Evolutionary conservation across 2,329 filamentous ascomycete genomes (phyloP), one percentile per base, ranked within the genome.

Genomic region (Calonectria naviculata): DNA sequence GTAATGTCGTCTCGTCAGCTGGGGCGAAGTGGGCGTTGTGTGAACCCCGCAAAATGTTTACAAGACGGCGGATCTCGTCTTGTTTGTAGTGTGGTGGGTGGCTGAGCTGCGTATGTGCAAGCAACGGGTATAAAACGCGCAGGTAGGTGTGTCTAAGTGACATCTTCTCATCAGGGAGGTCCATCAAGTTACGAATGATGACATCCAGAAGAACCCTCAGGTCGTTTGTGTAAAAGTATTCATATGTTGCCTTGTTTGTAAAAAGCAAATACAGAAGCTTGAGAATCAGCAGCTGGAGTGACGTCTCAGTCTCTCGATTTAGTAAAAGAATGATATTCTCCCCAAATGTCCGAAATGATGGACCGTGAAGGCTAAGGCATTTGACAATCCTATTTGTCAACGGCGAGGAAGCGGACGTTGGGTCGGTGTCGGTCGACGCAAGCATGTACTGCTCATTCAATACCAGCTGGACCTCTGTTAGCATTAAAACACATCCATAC

Each of bases 391-490:
- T 92, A 80, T 99, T 99, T 5, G 97, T 98, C 68, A 97, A 84
- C 5, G 90, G 89, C 28, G 86, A 83, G 12, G 85, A 74, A 15
- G 79, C 79, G n/a, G 85, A 80, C 12, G 71, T 67, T 19, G 76
- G 63, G 42, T 86, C 84, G 38, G 81, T 80, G 34, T 87, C 89
- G 71, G 89, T 93, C 76, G 87, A 90, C 24, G 91, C 88, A 67
- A 98, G 92, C 94, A 99, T 97, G 83, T 98, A 99, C 83, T 99
- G 97, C 83, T 99, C 97, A 83, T 99, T 99, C 74, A 99, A 85
- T 31, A 98, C 95, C 77, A 99, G 90, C 94, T 97, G 75, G 62
- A 5, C 9, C 9, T 19, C 38, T 34, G 75, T 80, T 62, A 80
- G 77, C 68, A 42, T 60, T 26, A 12, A 12, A 12, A 26, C 8